Evolutionary conservation across 208 protist genomes (phyloP).

Genomic region (Acanthamoeba castellanii): DNA sequence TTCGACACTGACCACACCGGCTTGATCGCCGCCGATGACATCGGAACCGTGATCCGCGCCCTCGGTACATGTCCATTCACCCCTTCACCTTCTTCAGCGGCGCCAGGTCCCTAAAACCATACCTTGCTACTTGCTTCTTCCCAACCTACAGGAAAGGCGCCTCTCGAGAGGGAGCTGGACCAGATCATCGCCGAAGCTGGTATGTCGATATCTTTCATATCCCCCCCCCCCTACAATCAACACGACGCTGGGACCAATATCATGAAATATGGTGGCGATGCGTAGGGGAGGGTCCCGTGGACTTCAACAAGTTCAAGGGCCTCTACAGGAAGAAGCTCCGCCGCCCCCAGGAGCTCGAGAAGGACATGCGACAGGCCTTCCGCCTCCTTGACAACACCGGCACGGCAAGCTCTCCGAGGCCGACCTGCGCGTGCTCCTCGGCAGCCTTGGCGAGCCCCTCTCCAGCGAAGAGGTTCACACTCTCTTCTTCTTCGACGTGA

Average conservation of each 20-base stretch:
- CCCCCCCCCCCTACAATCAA: neutral
- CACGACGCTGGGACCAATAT: too few relatives aligned
- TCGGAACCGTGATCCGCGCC: slow-evolving; percentile 58
- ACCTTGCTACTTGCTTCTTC: neutral
- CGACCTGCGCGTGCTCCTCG: slow-evolving; percentile 28
- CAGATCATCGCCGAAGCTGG: neutral
- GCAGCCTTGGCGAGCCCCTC: slow-evolving; percentile 49
- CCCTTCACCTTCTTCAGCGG: neutral
- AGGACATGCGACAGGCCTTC: slow-evolving; percentile 68
- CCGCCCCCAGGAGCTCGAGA: slow-evolving; percentile 48
- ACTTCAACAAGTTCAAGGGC: slow-evolving; percentile 50
- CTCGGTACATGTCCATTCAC: neutral
- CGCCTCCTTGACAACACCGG: slow-evolving; percentile 41
- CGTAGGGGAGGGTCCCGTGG: slow-evolving; percentile 37
- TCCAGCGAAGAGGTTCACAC: slow-evolving; percentile 3
- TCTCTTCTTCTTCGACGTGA: neutral
- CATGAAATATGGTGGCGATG: neutral
- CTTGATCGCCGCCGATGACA: neutral
- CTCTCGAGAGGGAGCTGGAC: slow-evolving; percentile 55
- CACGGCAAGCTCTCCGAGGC: slow-evolving; percentile 42
- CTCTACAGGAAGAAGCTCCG: slow-evolving; percentile 56
- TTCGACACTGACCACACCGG: slow-evolving; percentile 68
- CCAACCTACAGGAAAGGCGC: slow-evolving; percentile 53
- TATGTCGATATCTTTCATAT: neutral
- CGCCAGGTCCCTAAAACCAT: too few relatives aligned